Evolutionary conservation across 2,329 filamentous ascomycete genomes (phyloP), one percentile per base, ranked within the genome.

Genomic region (Aspergillus sp.): DNA sequence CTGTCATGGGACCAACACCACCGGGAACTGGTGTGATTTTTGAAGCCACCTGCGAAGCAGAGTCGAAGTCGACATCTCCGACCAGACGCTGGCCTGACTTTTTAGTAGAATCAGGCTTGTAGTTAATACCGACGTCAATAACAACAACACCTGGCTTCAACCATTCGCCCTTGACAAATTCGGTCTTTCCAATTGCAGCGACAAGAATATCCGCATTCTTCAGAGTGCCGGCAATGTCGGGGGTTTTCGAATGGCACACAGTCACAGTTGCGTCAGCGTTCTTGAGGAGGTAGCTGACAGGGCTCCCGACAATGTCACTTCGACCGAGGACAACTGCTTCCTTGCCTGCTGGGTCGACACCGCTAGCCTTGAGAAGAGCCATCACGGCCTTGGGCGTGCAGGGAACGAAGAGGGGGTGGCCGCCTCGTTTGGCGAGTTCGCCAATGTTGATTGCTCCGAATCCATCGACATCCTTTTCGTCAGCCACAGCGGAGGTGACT

Each of bases 331-430:
- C 93, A 2, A 98, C 93, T 35, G 95, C 95, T 66, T 93, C 89
- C 83, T 98, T 98, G 66, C 95, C 95, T 54, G 84, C 85, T 54
- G 95, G 81, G 55, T 96, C 86, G 41, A 99, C 85, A 7, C 92
- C 93, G 19, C 89, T 86, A 74, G 95, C 90, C 72, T 91, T 78
- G 58, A 99, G 82, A 66, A 99, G 83, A 43, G 90, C 90, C 93
- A 99, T 98, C 70, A 97, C 90, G 70, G 95, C 95, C 80, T 97
- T 93, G 52, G 95, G 95, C 2, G 95, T 99, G 83, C 95, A 99
- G 47, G 95, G 95, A 44, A 90, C 86, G 78, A 99, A 99, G 61
- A 91, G 82, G 47, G 95, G 95, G 64, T 85, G 86, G 45, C 95
- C 95, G 51, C 95, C 93, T 68, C 92, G 88, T 84, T 99, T 99